Percentiles rank a stretch among this genome's conserved stretches.
phyloP scores from a whole-genome alignment of 2,329 filamentous ascomycete genomes.

The Trichoderma arundinaceum region DNA sequence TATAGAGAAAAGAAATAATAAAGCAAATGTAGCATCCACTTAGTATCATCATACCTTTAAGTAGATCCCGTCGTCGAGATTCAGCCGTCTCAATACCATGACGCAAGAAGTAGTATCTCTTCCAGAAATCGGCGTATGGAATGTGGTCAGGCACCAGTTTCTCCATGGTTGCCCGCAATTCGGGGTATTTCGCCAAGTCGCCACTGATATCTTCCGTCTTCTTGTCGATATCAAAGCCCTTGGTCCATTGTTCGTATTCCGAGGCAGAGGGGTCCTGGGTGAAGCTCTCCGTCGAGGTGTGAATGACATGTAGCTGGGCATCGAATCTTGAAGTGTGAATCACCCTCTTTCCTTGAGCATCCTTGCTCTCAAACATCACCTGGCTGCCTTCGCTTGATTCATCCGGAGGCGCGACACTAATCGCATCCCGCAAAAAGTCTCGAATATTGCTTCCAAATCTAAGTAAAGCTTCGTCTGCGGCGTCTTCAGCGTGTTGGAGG shows the following conservation, averaged over 20 bases:
- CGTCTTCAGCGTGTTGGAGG: constrained; percentile 90
- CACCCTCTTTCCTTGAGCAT: constrained; percentile 85
- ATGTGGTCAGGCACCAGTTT: constrained; percentile 91
- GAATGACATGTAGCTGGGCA: constrained; percentile 93
- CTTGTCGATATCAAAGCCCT: constrained; percentile 76
- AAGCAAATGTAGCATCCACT: background rate
- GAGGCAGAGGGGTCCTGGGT: constrained; percentile 76
- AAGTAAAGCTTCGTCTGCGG: constrained; percentile 91
- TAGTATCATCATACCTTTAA: constrained; percentile 70
- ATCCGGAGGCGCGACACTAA: constrained; percentile 80
- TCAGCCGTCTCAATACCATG: constrained; percentile 94
- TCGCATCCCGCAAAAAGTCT: constrained; percentile 88
- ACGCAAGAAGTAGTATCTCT: constrained; percentile 91
- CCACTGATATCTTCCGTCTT: constrained; percentile 83
- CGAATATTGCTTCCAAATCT: constrained; percentile 89
- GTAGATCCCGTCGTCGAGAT: constrained; percentile 81
- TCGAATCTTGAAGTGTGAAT: constrained; percentile 95
- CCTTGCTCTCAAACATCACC: constrained; percentile 92
- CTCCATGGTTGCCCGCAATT: constrained; percentile 89
- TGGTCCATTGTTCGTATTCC: constrained; percentile 76
- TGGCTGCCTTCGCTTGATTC: constrained; percentile 59
- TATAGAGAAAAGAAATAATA: background rate
- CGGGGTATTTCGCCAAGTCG: constrained; percentile 84
- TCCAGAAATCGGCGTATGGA: constrained; percentile 91
- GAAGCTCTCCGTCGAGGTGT: constrained; percentile 83